Percentiles rank a stretch among this genome's conserved stretches.
Evolutionary conservation across 1,284 basidiomycete species (phyloP).

Genomic region (Rhodotorula sp.): DNA sequence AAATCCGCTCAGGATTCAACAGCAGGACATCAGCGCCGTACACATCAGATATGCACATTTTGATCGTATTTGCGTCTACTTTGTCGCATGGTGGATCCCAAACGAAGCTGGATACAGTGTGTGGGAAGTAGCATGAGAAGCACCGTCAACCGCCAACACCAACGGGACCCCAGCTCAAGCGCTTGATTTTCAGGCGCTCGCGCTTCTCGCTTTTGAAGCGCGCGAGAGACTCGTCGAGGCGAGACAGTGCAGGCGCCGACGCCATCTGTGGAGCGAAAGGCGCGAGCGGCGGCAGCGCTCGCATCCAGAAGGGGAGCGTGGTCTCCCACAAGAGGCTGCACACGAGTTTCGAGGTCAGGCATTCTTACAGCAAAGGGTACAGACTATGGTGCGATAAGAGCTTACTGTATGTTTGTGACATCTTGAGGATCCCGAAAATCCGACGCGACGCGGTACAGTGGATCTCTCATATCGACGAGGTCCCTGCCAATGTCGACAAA

Average conservation of each 20-base stretch:
- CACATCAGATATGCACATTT: neutral
- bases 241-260: neutral
- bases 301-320: conserved; percentile 22
- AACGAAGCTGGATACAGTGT: neutral
- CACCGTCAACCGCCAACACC: neutral
- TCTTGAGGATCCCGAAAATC: conserved; percentile 20
- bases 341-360: no score
- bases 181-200: neutral
- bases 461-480: neutral
- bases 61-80: neutral
- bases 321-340: conserved; percentile 28
- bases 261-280: neutral
- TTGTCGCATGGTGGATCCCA: no score
- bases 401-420: conserved; percentile 33
- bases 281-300: conserved; percentile 5
- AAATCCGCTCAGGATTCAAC: neutral
- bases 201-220: neutral
- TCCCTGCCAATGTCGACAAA: conserved; percentile 27
- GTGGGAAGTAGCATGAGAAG: no score
- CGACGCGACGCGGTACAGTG: neutral
- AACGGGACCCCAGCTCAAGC: neutral
- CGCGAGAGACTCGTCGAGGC: neutral
- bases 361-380: no score
- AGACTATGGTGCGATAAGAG: no score
- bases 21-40: neutral